Percentiles rank a stretch among this genome's conserved stretches.
These are phyloP conservation scores for Colletotrichum lupini DNA, from an alignment of 2,329 filamentous ascomycete species.

Conservation along the genomic window DNA sequence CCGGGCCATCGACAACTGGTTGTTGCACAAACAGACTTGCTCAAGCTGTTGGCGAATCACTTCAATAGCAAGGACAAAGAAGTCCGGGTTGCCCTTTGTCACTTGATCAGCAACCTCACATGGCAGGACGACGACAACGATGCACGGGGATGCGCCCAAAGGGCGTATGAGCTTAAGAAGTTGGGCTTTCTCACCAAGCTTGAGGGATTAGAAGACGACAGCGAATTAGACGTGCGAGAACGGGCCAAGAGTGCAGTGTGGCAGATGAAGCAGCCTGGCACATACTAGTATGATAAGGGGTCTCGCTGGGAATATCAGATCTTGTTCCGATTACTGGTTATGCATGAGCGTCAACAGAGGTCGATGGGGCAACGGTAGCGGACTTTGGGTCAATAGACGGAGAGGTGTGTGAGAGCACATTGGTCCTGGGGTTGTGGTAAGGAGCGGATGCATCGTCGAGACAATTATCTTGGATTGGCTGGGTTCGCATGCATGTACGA, in stretches of 20 bases:
- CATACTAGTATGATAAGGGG: background rate
- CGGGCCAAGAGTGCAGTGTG: slow-evolving; percentile 82
- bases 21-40: slow-evolving; percentile 79
- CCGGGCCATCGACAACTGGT: slow-evolving; percentile 82
- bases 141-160: slow-evolving; percentile 69
- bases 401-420: background rate
- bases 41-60: slow-evolving; percentile 78
- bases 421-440: background rate
- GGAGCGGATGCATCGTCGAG: background rate
- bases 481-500: slow-evolving; percentile 21
- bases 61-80: slow-evolving; percentile 78
- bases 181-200: slow-evolving; percentile 78
- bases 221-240: slow-evolving; percentile 85
- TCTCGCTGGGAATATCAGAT: background rate
- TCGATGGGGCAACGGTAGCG: background rate
- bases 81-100: slow-evolving; percentile 83
- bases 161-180: slow-evolving; percentile 75
- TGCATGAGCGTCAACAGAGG: background rate
- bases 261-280: slow-evolving; percentile 67
- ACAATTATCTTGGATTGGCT: background rate
- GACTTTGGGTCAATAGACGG: slow-evolving; percentile 10
- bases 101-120: slow-evolving; percentile 86
- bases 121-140: slow-evolving; percentile 83
- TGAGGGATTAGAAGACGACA: slow-evolving; percentile 72
- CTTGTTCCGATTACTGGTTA: background rate